phyloP scores from a whole-genome alignment of 2,329 filamentous ascomycete genomes.

The Exophiala calicioides region DNA sequence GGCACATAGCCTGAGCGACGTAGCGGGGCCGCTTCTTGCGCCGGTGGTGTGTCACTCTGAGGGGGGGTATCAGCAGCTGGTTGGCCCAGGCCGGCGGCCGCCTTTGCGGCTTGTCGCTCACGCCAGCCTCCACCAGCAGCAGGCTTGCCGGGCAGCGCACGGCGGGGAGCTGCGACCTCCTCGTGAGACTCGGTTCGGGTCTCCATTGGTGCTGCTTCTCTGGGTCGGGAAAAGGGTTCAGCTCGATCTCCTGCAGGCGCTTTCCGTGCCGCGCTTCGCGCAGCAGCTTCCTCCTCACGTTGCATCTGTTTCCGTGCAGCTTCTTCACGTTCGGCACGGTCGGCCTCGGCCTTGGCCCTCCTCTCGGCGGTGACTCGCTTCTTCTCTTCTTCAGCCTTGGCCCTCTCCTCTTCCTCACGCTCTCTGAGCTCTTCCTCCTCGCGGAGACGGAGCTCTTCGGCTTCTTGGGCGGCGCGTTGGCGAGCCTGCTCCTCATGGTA shows the following conservation, averaged over 20 bases:
- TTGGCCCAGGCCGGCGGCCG: conserved; percentile 27
- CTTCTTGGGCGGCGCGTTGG: conserved; percentile 82
- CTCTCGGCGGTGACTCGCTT: conserved; percentile 73
- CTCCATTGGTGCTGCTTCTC: conserved; percentile 40
- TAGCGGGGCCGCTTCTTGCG: conserved; percentile 29
- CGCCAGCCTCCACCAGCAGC: conserved; percentile 56
- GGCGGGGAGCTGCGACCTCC: conserved; percentile 52
- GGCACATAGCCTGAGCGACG: conserved; percentile 39
- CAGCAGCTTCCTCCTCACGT: conserved; percentile 85
- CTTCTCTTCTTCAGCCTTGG: conserved; percentile 75
- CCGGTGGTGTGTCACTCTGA: conserved; percentile 13
- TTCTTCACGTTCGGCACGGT: conserved; percentile 65
- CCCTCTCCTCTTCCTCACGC: conserved; percentile 83
- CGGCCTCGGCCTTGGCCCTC: conserved; percentile 60
- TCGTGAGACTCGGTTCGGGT: conserved; percentile 55
- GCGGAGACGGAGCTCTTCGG: conserved; percentile 71
- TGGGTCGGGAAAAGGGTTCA: conserved; percentile 33
- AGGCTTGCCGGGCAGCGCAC: conserved; percentile 56
- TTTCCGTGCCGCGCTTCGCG: conserved; percentile 68
- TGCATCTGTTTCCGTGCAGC: conserved; percentile 68
- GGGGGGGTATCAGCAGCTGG: conserved; percentile 12
- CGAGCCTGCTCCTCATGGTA: conserved; percentile 77
- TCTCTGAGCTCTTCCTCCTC: conserved; percentile 84
- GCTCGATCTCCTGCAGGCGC: conserved; percentile 44
- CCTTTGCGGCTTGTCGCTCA: conserved; percentile 59